Base-by-base conservation (phyloP, 1,139 yeast species). In the Candida frijolesensis region DNA sequence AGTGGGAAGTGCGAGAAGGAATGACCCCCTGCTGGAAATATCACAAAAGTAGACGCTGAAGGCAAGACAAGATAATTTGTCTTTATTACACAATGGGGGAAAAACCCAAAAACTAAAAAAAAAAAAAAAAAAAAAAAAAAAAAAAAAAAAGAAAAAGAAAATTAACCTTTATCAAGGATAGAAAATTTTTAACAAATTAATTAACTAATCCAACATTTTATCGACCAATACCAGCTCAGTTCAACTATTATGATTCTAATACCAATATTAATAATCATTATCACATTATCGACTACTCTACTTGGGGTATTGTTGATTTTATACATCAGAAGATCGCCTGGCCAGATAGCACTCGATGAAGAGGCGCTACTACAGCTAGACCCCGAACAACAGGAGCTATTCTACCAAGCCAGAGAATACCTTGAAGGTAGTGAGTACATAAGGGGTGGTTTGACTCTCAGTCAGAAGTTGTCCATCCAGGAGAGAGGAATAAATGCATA, bases 401-500 rank as follows among this genome's bases (percentile, higher is more conserved):
- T 85, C 62, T 80, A 85, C 59, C 88, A 83, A 60, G 85, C 92
- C 40, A 82, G 82, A 57, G 86, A 81, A 46, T 81, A 68, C 57
- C 66, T 85, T 41, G 72, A 72, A 50, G 70, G 76, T 44, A 82
- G 85, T 60, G 88, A 89, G 72, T 81, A 68, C 66, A 71, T 67
- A 70, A 73, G 72, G 54, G 72, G 72, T 39, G 72, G 69, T 46
- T 66, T 72, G 58, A 70, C 82, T 48, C 72, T 67, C 51, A 79
- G 77, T 46, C 88, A 76, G 65, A 74, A 70, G 66, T 78, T 80
- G 68, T 74, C 74, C 27, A 89, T 94, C 34, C 96, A 90, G 61
- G 99, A 95, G 61, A 91, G 89, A 66, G 99, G 97, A 0, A 86
- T 95, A 0, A 74, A 81, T 29, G 99, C 99, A 0, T 94, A 96